Evolutionary conservation across 805 yeast genomes (phyloP), one percentile per base, ranked within the genome.

Genomic region (Ogataea wickerhamii): DNA sequence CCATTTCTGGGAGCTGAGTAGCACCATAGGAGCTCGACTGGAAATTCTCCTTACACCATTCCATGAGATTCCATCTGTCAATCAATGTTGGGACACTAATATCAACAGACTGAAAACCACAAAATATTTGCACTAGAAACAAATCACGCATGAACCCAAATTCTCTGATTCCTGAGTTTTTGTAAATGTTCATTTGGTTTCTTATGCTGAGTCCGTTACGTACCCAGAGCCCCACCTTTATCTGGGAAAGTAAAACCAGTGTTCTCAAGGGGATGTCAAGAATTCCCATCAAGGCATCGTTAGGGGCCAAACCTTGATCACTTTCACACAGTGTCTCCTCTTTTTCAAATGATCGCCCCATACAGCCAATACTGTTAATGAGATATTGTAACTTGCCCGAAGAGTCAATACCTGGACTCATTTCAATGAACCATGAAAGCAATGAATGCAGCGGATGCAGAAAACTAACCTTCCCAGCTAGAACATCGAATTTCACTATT

Each of bases 171-270:
- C 87, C 84, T 10, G 88, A 74, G 41, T 77, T 81, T 27, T 83
- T 74, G 57, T 91, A 91, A 40, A 88, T 78, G 48, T 80, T 82
- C 46, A 84, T 70, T 55, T 91, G 98, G 18, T 80, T 78, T 28
- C 83, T 71, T 4, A 87, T 79, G 28, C 89, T 82, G 41, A 77
- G 73, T 0, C 98, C 98, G 60, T 91, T 91, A 52, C 98, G 74
- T 0, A 91, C 96, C 98, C 98, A 91, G 40, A 83, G 74, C 0
- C 96, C 96, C 0, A 84, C 79, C 43, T 86, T 82, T 6, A 91
- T 84, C 52, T 93, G 97, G 0, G 96, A 78, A 47, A 87, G 61
- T 6, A 86, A 60, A 0, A 86, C 96, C 20, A 87, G 55, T 0
- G 89, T 82, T 40, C 94, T 70, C 16, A 93, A 58, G 0, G 96